Evolutionary conservation across 2,329 filamentous ascomycete species (phyloP), one percentile per base, ranked within the genome.

Genomic region (Colletotrichum agaves): DNA sequence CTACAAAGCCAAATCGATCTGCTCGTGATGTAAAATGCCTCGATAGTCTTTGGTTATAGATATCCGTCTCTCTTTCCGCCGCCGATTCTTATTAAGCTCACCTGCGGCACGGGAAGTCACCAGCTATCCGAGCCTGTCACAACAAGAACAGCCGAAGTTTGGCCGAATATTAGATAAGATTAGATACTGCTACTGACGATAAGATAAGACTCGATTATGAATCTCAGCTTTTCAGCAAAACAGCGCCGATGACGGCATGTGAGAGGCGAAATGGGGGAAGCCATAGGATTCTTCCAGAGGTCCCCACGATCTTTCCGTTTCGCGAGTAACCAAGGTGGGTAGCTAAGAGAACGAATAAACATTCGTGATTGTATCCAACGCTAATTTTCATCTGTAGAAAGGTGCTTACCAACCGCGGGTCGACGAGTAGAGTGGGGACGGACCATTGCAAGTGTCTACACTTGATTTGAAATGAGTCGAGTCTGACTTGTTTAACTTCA

Each of bases 391-490:
- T 47, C 17, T 13, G 8, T 7, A 27, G 27, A 7, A 27, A 21
- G 17, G 37, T 63, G 63, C 63, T 67, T 63, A 67, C 63, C 60
- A 67, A 67, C 52, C 60, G 49, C 63, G 17, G 44, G 27, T 7
- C 33, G 15, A 43, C 35, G 17, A 35, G 12, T 8, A 39, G 41
- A n/a, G 63, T 67, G 63, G 63, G 31, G 63, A 52, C 37, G 19
- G 4, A 27, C 43, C 60, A 67, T 52, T 19, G 12, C 52, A 41
- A 44, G 41, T 23, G 13, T 13, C 47, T 13, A 17, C 17, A 7
- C 0, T n/a, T 57, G 50, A 57, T 67, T 67, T 67, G 17, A 63
- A 67, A 58, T 63, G 52, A 63, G 52, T 37, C 44, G 59, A 17
- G 17, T 21, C 50, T 47, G 59, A 57, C 63, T 57, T 61, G 52